Conservation (phyloP, 768 basidiomycete species). For the Boletus rufocinnamomeus region DNA sequence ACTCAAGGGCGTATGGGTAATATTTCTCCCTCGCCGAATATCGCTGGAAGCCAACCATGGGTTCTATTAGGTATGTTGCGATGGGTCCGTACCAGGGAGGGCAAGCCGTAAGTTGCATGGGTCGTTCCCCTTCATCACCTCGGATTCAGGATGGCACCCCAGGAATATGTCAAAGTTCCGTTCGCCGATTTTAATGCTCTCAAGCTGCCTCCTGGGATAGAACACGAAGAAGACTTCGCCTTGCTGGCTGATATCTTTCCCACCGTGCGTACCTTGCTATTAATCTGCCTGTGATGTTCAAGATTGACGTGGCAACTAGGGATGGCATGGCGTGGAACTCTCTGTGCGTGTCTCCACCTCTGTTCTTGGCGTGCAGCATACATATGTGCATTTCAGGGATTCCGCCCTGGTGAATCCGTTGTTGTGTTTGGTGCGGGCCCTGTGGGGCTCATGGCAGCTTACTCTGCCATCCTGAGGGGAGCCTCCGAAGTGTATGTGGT, state of each 20-base stretch:
- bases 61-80: background rate
- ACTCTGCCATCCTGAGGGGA: conserved; percentile 53
- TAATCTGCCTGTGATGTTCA: background rate
- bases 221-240: background rate
- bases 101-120: background rate
- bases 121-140: background rate
- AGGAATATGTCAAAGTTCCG: background rate
- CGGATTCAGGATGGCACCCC: background rate
- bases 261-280: background rate
- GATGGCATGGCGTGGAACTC: background rate
- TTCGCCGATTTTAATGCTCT: background rate
- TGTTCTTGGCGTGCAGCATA: background rate
- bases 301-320: background rate
- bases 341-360: background rate
- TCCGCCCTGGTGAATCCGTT: background rate
- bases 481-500: conserved; percentile 57
- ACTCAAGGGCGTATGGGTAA: background rate
- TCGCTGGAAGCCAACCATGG: background rate
- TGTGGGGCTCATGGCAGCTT: conserved; percentile 49
- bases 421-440: background rate
- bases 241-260: background rate
- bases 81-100: background rate
- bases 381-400: background rate
- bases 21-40: background rate
- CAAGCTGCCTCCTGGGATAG: background rate